Conservation (phyloP, 2,329 filamentous ascomycete species). For the Metarhizium rileyi region DNA sequence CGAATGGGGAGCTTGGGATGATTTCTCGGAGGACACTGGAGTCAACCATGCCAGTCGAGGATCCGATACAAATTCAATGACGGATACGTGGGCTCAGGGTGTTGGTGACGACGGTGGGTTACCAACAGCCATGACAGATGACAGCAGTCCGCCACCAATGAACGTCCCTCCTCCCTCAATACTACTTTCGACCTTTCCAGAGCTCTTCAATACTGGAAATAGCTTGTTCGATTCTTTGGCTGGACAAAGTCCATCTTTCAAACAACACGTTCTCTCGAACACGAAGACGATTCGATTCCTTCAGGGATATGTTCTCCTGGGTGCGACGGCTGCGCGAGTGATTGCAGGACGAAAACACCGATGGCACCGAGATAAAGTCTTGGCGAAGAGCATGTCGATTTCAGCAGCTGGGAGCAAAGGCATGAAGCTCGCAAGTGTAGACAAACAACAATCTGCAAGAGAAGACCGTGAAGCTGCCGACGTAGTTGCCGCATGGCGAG, state of each 20-base stretch:
- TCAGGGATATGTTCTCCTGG: conserved; percentile 51
- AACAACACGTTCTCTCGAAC: conserved; percentile 54
- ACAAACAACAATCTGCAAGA: conserved; percentile 70
- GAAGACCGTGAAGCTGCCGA: conserved; percentile 82
- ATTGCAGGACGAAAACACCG: conserved; percentile 76
- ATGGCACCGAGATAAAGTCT: conserved; percentile 81
- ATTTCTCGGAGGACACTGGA: conserved; percentile 22
- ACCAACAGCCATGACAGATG: conserved; percentile 12
- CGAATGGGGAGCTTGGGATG: conserved; percentile 44
- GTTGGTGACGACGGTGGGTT: conserved; percentile 24
- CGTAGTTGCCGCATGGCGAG: conserved; percentile 64
- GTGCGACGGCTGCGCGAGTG: conserved; percentile 63
- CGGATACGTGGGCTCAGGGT: conserved; percentile 41
- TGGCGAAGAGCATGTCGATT: conserved; percentile 84
- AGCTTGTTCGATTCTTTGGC: conserved; percentile 57
- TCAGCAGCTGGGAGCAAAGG: conserved; percentile 66
- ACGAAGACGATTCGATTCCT: conserved; percentile 54
- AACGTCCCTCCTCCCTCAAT: conserved; percentile 86
- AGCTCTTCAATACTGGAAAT: conserved; percentile 57
- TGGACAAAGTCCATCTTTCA: conserved; percentile 45
- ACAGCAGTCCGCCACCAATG: conserved; percentile 52
- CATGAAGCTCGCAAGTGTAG: conserved; percentile 85
- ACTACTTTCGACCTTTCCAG: conserved; percentile 66
- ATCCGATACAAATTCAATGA: conserved; percentile 9
- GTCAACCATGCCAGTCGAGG: conserved; percentile 12